These are phyloP conservation scores for Trichophyton benhamiae DNA, from an alignment of 2,329 filamentous ascomycete genomes.

Conservation along the genomic window DNA sequence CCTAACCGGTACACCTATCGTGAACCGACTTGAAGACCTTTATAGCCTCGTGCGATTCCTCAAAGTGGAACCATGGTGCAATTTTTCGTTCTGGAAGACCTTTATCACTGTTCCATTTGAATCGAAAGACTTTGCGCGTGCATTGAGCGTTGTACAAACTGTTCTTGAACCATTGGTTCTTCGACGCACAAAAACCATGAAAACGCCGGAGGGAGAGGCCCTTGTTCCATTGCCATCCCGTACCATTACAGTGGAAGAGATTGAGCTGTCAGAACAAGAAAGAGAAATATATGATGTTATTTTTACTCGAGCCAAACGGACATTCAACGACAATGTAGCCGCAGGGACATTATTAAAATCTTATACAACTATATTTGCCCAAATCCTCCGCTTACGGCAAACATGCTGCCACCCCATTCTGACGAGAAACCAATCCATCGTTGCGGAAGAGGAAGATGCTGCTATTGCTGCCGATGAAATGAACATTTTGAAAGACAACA, in stretches of 20 bases:
- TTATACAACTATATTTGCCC: conserved; percentile 93
- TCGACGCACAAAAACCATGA: conserved; percentile 94
- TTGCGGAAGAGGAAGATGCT: conserved; percentile 79
- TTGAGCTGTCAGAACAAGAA: conserved; percentile 75
- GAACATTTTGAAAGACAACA: conserved; percentile 79
- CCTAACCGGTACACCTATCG: conserved; percentile 88
- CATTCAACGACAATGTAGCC: conserved; percentile 76
- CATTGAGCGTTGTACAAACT: conserved; percentile 91
- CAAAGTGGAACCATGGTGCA: conserved; percentile 92
- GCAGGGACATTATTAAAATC: conserved; percentile 89
- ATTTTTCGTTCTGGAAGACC: conserved; percentile 98
- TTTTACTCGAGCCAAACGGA: conserved; percentile 65
- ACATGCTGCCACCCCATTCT: conserved; percentile 88
- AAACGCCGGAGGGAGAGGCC: conserved; percentile 70
- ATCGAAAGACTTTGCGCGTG: conserved; percentile 83
- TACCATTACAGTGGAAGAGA: conserved; percentile 69
- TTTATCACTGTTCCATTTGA: conserved; percentile 98
- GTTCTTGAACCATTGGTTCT: conserved; percentile 93
- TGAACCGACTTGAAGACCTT: conserved; percentile 87
- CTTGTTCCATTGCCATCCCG: conserved; percentile 73
- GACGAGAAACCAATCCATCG: conserved; percentile 70
- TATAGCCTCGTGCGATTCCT: conserved; percentile 89
- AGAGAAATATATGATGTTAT: conserved; percentile 89
- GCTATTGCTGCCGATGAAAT: conserved; percentile 63
- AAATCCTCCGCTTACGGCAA: conserved; percentile 83